A percentile compares a stretch with the other conserved stretches of the same genome.
Conservation (phyloP, 305 asterid genomes). For the Lippia alba region DNA sequence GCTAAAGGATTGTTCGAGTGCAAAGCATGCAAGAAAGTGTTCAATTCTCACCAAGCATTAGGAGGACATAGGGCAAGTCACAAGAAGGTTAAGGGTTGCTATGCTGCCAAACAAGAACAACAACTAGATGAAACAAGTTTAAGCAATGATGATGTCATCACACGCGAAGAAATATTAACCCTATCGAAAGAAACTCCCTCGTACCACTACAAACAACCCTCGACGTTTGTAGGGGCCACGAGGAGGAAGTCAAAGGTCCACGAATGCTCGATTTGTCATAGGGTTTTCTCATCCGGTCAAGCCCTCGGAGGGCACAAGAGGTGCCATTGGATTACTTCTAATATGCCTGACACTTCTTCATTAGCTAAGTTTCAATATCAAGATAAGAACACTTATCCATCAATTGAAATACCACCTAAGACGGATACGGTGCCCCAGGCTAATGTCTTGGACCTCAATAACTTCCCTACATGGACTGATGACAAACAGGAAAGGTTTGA, state of each 20-base stretch:
- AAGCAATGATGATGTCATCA: conserved; percentile 45
- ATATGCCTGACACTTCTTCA: conserved; percentile 52
- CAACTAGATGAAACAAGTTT: conserved; percentile 18
- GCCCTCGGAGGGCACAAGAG: conserved; percentile 97
- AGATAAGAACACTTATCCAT: conserved; percentile 23
- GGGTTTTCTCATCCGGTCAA: conserved; percentile 83
- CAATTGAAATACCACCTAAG: background rate
- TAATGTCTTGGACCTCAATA: conserved; percentile 51
- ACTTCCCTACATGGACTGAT: conserved; percentile 58
- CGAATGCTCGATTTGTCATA: conserved; percentile 88
- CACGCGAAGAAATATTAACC: conserved; percentile 44
- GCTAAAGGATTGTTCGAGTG: conserved; percentile 81
- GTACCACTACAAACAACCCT: conserved; percentile 47
- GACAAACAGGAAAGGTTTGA: conserved; percentile 52
- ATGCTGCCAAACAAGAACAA: conserved; percentile 76
- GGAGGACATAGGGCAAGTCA: conserved; percentile 97
- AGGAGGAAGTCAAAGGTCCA: conserved; percentile 72
- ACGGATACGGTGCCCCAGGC: conserved; percentile 13
- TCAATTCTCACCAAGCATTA: conserved; percentile 89
- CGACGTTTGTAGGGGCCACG: conserved; percentile 50
- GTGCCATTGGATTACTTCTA: conserved; percentile 93
- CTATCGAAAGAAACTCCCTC: conserved; percentile 47
- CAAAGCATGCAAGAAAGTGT: conserved; percentile 88
- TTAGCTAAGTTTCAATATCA: conserved; percentile 49
- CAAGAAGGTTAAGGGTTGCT: conserved; percentile 91